Evolutionary conservation across 306 rosid species (phyloP).

Genomic region (Castanea sativa): DNA sequence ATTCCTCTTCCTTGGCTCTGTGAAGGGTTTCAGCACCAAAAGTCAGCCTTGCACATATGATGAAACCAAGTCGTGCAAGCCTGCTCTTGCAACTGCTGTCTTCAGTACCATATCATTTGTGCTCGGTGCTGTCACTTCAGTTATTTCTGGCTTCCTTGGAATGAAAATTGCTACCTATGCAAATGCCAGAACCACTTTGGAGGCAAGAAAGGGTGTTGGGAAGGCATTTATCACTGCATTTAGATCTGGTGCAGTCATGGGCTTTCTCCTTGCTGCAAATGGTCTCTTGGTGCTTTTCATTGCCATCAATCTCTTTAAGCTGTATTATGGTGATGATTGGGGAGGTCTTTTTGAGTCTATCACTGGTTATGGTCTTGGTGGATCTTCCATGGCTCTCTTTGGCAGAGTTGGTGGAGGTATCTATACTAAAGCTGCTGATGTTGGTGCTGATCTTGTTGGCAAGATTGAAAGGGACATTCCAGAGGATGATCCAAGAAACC

Average conservation of each 20-base stretch:
- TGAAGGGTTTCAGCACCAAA: conserved; percentile 88
- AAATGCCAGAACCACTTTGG: conserved; percentile 90
- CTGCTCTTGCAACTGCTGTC: conserved; percentile 84
- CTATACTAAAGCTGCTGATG: conserved; percentile 98
- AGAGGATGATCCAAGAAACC: conserved; percentile 97
- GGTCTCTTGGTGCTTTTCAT: conserved; percentile 89
- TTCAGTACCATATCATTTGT: conserved; percentile 80
- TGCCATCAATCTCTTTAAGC: conserved; percentile 68
- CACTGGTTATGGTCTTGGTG: conserved; percentile 98
- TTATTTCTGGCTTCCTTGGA: conserved; percentile 92
- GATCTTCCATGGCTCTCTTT: conserved; percentile 97
- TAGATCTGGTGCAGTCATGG: conserved; percentile 98
- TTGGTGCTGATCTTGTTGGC: conserved; percentile 98
- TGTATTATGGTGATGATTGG: conserved; percentile 97
- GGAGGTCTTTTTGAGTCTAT: conserved; percentile 94
- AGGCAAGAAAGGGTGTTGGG: conserved; percentile 95
- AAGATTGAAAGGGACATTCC: conserved; percentile 94
- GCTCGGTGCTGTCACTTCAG: conserved; percentile 84
- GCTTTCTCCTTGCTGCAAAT: conserved; percentile 90
- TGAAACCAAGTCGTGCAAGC: conserved; percentile 63
- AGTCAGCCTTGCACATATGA: conserved; percentile 63
- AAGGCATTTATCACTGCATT: conserved; percentile 89
- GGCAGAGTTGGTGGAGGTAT: conserved; percentile 99
- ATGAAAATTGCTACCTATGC: conserved; percentile 97
- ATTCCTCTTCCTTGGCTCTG: conserved; percentile 92